Percentiles rank a stretch among this genome's conserved stretches.
Conservation (phyloP, 768 basidiomycete genomes). For the Podaxis pistillaris region DNA sequence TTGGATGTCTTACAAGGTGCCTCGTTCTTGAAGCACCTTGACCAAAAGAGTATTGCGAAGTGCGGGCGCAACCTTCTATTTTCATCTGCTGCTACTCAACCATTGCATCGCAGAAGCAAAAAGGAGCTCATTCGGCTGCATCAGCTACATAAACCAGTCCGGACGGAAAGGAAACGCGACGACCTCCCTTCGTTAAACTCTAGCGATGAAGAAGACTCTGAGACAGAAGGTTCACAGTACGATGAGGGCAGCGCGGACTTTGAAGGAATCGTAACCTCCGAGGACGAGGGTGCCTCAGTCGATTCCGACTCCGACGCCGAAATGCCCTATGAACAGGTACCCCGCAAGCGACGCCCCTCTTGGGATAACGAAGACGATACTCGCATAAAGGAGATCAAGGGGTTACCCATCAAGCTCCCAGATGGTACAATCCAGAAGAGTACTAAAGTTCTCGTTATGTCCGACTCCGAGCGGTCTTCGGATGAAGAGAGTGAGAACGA, state of each 20-base stretch:
- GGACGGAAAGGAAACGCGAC: conserved; percentile 42
- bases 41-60: conserved; percentile 81
- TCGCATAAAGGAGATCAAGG: conserved; percentile 34
- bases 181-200: conserved; percentile 72
- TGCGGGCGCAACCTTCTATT: conserved; percentile 29
- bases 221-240: conserved; percentile 38
- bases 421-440: conserved; percentile 69
- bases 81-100: background rate
- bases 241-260: conserved; percentile 29
- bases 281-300: conserved; percentile 37
- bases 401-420: conserved; percentile 84
- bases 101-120: conserved; percentile 61
- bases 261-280: conserved; percentile 22
- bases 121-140: conserved; percentile 76
- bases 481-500: conserved; percentile 31
- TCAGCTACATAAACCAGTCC: conserved; percentile 58
- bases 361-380: conserved; percentile 41
- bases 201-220: conserved; percentile 46
- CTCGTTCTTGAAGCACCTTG: conserved; percentile 69
- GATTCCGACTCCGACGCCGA: conserved; percentile 57
- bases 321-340: conserved; percentile 70
- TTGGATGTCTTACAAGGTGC: conserved; percentile 60
- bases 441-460: conserved; percentile 31
- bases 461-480: conserved; percentile 23
- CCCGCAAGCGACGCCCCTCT: conserved; percentile 49